Percentiles rank a stretch among this genome's conserved stretches.
These are phyloP conservation scores for Saprolegnia diclina DNA, from an alignment of 352 stramenopile species.

Conservation along the genomic window DNA sequence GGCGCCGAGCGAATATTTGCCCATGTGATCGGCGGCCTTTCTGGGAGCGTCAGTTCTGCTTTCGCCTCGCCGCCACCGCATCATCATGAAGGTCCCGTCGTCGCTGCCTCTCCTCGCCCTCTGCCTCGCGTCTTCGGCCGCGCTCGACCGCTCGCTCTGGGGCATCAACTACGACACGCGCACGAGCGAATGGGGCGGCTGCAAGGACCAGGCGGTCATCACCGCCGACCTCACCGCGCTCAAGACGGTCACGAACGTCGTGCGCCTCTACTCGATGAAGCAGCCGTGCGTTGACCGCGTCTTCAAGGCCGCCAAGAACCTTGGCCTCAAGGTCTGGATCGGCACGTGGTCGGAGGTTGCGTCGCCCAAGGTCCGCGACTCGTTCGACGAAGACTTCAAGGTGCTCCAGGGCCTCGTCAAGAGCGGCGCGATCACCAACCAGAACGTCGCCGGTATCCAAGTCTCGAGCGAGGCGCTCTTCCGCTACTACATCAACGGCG, in stretches of 20 bases:
- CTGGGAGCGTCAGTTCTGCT: not conserved
- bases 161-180: conserved; percentile 26
- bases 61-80: not conserved
- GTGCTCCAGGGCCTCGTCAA: conserved; percentile 43
- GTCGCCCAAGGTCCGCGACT: conserved; percentile 29
- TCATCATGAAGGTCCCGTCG: conserved; percentile 18
- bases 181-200: conserved; percentile 17
- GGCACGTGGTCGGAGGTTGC: conserved; percentile 49
- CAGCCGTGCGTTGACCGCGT: conserved; percentile 32
- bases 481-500: conserved; percentile 46
- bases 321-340: conserved; percentile 52
- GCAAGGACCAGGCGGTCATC: conserved; percentile 12
- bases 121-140: not conserved
- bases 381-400: conserved; percentile 43
- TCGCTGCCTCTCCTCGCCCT: not conserved
- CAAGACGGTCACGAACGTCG: conserved; percentile 19
- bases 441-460: conserved; percentile 49
- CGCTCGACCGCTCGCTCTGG: conserved; percentile 21
- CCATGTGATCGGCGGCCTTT: not conserved
- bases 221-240: conserved; percentile 5
- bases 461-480: conserved; percentile 69
- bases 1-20: too few species aligned
- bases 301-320: conserved; percentile 41
- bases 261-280: conserved; percentile 27
- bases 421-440: conserved; percentile 35